Percentiles rank a stretch among this genome's conserved stretches.
Conservation (phyloP, 306 rosid species). For the Casuarina glauca region DNA sequence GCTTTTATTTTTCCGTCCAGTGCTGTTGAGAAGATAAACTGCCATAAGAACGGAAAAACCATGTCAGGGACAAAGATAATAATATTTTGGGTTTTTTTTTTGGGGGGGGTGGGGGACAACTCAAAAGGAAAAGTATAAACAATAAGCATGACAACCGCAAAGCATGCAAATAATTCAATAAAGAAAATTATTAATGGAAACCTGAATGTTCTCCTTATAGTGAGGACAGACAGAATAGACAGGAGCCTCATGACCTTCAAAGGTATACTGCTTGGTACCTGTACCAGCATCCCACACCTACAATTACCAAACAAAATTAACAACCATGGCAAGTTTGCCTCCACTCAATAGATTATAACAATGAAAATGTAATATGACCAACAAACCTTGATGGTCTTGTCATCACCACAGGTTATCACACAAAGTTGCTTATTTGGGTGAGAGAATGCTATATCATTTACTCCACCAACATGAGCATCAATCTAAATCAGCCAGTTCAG, state of each 20-base stretch:
- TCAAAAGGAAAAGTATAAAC: conserved; percentile 2
- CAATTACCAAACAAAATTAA: conserved; percentile 37
- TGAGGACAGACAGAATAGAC: conserved; percentile 94
- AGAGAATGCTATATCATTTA: conserved; percentile 92
- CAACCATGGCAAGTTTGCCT: conserved; percentile 14
- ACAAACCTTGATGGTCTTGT: conserved; percentile 89
- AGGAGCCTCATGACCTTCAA: conserved; percentile 96
- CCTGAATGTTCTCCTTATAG: conserved; percentile 91
- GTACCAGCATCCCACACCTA: conserved; percentile 94
- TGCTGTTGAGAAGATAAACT: conserved; percentile 96
- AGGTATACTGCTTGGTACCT: conserved; percentile 68
- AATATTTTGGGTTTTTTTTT: not conserved
- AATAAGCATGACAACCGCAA: conserved; percentile 9
- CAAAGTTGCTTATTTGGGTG: conserved; percentile 95
- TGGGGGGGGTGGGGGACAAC: not conserved
- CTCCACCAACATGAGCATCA: conserved; percentile 99
- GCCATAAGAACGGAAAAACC: conserved; percentile 24
- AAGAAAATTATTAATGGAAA: conserved; percentile 20
- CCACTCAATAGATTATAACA: conserved; percentile 12
- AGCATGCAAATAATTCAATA: conserved; percentile 2
- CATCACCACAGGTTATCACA: conserved; percentile 96
- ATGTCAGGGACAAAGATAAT: conserved; percentile 10
- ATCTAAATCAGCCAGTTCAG: conserved; percentile 49
- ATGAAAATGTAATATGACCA: conserved; percentile 22
- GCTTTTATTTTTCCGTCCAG: conserved; percentile 96